Percentiles rank a stretch among this genome's conserved stretches.
Evolutionary conservation across 192 early-diverging fungal species (phyloP).

Genomic region (Entomortierella beljakovae): DNA sequence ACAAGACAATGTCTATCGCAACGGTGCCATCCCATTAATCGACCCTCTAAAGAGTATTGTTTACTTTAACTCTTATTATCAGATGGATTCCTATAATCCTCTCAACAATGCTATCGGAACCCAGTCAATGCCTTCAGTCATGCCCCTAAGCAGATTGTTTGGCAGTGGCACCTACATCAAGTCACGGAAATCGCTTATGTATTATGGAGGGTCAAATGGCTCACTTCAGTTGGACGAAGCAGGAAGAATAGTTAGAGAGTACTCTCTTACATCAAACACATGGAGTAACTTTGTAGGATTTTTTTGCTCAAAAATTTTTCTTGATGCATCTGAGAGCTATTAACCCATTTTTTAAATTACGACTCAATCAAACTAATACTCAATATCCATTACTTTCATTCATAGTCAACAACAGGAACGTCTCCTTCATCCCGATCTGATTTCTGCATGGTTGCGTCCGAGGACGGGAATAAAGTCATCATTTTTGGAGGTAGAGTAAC

Average conservation of each 20-base stretch:
- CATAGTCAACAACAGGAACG: constrained; percentile 18
- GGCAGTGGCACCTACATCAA: constrained; percentile 14
- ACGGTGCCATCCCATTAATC: constrained; percentile 13
- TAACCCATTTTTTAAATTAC: neutral
- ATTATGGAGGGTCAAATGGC: constrained; percentile 27
- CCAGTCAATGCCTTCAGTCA: constrained; percentile 1
- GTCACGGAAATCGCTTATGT: constrained; percentile 21
- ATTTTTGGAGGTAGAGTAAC: constrained; percentile 30
- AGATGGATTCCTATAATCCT: constrained; percentile 23
- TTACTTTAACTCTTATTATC: constrained; percentile 12
- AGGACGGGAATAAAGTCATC: constrained; percentile 35
- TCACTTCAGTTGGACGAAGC: constrained; percentile 12
- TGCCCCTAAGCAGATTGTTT: constrained; percentile 16
- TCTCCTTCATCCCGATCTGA: constrained; percentile 21
- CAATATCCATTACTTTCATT: neutral
- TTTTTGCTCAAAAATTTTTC: constrained; percentile 1
- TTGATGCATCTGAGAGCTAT: too few species aligned
- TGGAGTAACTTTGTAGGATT: constrained; percentile 43
- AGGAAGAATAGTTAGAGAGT: constrained; percentile 24
- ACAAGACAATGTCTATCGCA: constrained; percentile 10
- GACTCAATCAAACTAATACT: neutral
- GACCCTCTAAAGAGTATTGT: constrained; percentile 12
- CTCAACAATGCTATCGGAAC: neutral
- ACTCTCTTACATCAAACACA: neutral
- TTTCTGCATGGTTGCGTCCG: constrained; percentile 34